A percentile compares a stretch with the other conserved stretches of the same genome.
Evolutionary conservation across 2,329 filamentous ascomycete species (phyloP).

Genomic region (Ceratocystis harringtonii): DNA sequence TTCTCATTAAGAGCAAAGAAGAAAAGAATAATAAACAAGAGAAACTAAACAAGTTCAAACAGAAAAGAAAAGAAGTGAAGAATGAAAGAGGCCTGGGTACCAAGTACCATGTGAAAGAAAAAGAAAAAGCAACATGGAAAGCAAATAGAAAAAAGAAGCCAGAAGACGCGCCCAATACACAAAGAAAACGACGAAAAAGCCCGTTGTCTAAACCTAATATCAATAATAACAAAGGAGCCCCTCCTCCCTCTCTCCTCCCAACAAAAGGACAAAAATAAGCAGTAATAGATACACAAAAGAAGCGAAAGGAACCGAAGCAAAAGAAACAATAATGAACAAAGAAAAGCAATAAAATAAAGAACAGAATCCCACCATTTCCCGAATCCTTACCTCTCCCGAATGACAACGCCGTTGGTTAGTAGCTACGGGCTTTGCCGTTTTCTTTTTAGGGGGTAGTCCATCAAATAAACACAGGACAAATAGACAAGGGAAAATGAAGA

Average conservation of each 20-base stretch:
- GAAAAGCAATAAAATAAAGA: background rate
- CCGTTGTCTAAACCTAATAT: conserved; percentile 1
- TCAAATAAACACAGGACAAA: background rate
- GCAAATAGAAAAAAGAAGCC: conserved; percentile 4
- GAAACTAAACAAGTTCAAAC: conserved; percentile 20
- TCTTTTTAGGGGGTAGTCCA: background rate
- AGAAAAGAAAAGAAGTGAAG: conserved; percentile 8
- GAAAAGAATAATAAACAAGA: conserved; percentile 18
- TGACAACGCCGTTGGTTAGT: background rate
- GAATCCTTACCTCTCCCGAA: background rate
- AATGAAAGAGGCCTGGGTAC: conserved; percentile 1
- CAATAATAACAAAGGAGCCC: background rate
- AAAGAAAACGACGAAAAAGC: background rate
- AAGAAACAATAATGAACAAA: background rate
- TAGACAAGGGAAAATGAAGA: background rate
- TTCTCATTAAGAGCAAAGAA: background rate
- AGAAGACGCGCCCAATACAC: conserved; percentile 3
- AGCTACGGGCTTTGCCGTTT: background rate
- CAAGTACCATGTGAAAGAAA: conserved; percentile 2
- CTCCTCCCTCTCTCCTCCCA: background rate
- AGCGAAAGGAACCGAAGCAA: background rate
- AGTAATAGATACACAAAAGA: conserved; percentile 4
- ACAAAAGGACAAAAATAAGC: background rate
- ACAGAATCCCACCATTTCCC: background rate
- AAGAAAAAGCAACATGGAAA: background rate